A percentile compares a stretch with the other conserved stretches of the same genome.
Evolutionary conservation across 208 protist species (phyloP).

Genomic region (Acanthamoeba lenticulata): DNA sequence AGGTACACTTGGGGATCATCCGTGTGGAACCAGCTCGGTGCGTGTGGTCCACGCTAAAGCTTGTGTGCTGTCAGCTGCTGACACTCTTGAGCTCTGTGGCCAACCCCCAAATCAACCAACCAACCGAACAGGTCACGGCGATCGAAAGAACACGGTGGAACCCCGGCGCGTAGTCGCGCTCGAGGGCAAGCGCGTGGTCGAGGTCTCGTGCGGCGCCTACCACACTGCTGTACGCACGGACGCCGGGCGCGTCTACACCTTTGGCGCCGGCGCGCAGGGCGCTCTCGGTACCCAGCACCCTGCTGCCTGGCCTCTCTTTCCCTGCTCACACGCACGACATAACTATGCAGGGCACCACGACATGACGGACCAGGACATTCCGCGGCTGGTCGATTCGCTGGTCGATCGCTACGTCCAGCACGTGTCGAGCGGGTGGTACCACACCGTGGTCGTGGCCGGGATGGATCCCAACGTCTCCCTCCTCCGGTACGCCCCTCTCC

Average conservation of each 20-base stretch:
- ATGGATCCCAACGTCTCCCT: slow-evolving; percentile 39
- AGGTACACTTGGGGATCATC: slow-evolving; percentile 49
- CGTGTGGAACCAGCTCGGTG: slow-evolving; percentile 14
- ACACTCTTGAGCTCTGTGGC: not conserved
- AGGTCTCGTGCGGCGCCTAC: not conserved
- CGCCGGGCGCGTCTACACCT: slow-evolving; percentile 20
- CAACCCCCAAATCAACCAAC: not conserved
- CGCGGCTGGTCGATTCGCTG: slow-evolving; percentile 18
- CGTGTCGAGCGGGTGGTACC: slow-evolving; percentile 4
- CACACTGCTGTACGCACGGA: slow-evolving; percentile 23
- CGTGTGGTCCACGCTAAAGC: not conserved
- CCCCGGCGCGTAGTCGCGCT: not conserved
- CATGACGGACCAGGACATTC: not conserved
- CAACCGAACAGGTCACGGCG: not conserved
- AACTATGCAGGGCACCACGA: not conserved
- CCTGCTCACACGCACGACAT: not conserved
- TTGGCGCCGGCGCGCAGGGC: not conserved
- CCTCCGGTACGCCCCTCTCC: not conserved
- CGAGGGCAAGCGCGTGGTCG: not conserved
- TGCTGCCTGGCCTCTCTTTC: not conserved
- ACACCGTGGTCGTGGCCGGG: slow-evolving; percentile 7
- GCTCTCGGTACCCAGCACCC: not conserved
- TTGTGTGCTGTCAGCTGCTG: not conserved
- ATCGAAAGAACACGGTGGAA: not conserved
- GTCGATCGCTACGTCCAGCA: not conserved